Percentiles rank a stretch among this genome's conserved stretches.
These are phyloP conservation scores for Metroxylon sagu DNA, from an alignment of 176 grass and related monocot species.

Conservation along the genomic window DNA sequence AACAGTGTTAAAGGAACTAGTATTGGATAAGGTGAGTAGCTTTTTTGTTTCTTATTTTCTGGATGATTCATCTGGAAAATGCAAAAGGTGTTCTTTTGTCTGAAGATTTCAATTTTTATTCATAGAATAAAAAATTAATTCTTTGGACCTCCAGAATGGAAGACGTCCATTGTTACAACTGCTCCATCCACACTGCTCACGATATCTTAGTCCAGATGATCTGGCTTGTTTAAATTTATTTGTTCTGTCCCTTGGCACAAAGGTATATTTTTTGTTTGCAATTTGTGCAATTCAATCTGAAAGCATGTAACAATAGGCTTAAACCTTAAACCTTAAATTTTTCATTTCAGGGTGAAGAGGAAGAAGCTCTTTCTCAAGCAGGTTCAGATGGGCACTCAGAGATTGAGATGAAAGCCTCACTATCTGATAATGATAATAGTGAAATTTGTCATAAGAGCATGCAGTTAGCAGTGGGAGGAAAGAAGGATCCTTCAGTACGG, in stretches of 20 bases:
- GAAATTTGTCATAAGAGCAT: conserved; percentile 2
- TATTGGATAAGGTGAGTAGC: conserved; percentile 65
- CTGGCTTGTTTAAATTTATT: conserved; percentile 57
- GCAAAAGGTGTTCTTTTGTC: not conserved
- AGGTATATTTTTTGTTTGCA: conserved; percentile 11
- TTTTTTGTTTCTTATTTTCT: conserved; percentile 10
- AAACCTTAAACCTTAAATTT: not conserved
- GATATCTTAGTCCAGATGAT: conserved; percentile 66
- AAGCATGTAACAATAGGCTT: not conserved
- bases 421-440: conserved; percentile 20
- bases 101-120: not conserved
- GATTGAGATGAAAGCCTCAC: conserved; percentile 14
- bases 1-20: conserved; percentile 54
- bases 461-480: conserved; percentile 39
- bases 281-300: not conserved
- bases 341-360: conserved; percentile 40
- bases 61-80: conserved; percentile 14
- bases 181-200: conserved; percentile 62
- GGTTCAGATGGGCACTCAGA: not conserved
- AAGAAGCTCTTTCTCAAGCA: conserved; percentile 12
- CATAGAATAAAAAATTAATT: not conserved
- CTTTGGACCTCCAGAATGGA: conserved; percentile 57
- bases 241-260: conserved; percentile 71
- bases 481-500: conserved; percentile 69
- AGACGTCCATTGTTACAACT: conserved; percentile 67